Percentiles rank a stretch among this genome's conserved stretches.
phyloP scores from a whole-genome alignment of 139 green algal genomes.

The Yamagishiella unicocca region DNA sequence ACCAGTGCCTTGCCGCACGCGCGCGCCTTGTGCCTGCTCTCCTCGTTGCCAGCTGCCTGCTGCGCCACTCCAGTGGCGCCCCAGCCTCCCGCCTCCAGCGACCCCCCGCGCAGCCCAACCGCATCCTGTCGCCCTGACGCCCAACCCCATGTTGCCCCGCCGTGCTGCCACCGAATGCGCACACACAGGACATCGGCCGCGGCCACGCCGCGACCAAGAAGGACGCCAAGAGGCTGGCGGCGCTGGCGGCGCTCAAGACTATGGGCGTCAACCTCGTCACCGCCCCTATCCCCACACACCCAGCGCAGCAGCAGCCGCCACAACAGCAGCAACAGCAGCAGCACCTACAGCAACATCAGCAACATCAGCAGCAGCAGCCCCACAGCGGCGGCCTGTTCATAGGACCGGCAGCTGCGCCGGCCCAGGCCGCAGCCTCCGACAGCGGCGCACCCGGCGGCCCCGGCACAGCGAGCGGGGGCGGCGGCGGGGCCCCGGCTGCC shows the following conservation, averaged over 20 bases:
- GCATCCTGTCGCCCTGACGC: no score
- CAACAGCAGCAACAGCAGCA: not conserved
- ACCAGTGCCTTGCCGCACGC: no score
- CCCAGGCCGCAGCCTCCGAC: not conserved
- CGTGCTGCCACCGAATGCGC: no score
- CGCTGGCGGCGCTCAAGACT: not conserved
- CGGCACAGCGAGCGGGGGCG: not conserved
- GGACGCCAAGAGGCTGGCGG: slow-evolving; percentile 33
- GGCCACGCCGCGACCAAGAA: slow-evolving; percentile 19
- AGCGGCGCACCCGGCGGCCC: not conserved
- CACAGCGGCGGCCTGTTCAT: not conserved
- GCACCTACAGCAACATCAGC: no score
- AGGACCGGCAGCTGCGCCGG: not conserved
- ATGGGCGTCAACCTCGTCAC: not conserved
- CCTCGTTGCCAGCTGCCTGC: no score
- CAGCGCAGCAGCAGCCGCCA: not conserved
- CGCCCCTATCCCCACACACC: not conserved
- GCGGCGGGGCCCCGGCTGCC: not conserved
- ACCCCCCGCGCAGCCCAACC: no score
- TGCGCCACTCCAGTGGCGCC: no score
- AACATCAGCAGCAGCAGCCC: not conserved
- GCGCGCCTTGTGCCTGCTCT: no score
- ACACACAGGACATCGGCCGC: not conserved
- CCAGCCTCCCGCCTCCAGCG: no score
- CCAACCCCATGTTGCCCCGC: no score